Base-by-base conservation (phyloP, 1,139 yeast genomes). In the Schizosaccharomyces versatilis region DNA sequence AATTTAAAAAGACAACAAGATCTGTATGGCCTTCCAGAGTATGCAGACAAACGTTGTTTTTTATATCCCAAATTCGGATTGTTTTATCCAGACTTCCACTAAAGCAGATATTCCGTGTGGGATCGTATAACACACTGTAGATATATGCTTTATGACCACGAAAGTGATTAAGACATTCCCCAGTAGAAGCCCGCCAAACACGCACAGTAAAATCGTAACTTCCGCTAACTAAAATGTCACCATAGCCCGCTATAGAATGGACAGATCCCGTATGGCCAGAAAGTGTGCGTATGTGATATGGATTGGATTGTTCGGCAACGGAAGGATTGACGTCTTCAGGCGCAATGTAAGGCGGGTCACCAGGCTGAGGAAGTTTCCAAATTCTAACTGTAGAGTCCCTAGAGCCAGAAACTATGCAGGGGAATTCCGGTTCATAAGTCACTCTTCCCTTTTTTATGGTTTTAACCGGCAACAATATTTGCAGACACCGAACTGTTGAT, bases 41-140 rank as follows among this genome's bases (percentile, higher is more conserved):
- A 56, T 77, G 72, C 36, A 82, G 65, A 51, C 81, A 71, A 53
- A 77, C 74, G 9, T 96, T 95, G 39, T 81, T 75, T 60, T 76
- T 79, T 54, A 88, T 71, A 66, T 86, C 88, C 98, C 98, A 90
- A 38, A 88, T 80, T 65, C 81, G 80, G 54, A 90, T 86, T 2
- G 84, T 78, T 61, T 85, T 77, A 66, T 90, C 98, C 82, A 86
- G 81, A 7, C 95, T 82, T 0, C 97, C 96, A 1, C 96, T 83
- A 57, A 84, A 82, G 64, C 97, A 88, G 51, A 90, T 73, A 62
- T 80, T 77, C 57, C 86, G 73, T 58, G 77, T 73, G 61, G 77
- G 76, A 64, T 90, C 95, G 62, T 85, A 73, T 1, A 86, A 84
- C 0, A 94, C 86, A 14, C 93, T 79, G 67, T 90, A 90, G 3